phyloP scores from a whole-genome alignment of 129 eudicot species.

The carrot (Daucus carota) region DH1_v3.0 NC_030386.2:32084501-32085000 shows the following conservation, averaged over 20 bases:
- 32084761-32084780: constrained; percentile 30
- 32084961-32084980: too few species aligned
- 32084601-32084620: constrained; percentile 52
- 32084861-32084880: constrained; percentile 4
- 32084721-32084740: constrained; percentile 17
- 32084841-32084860: constrained; percentile 21
- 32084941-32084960: too few species aligned
- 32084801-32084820: constrained; percentile 30
- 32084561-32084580: constrained; percentile 53
- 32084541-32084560: constrained; percentile 31
- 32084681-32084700: background rate
- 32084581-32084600: constrained; percentile 46
- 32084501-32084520: constrained; percentile 53
- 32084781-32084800: constrained; percentile 9
- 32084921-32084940: too few species aligned
- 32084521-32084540: constrained; percentile 60
- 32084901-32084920: background rate
- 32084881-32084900: too few species aligned
- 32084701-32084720: constrained; percentile 23
- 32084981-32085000: too few species aligned
- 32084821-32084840: constrained; percentile 10
- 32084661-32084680: too few species aligned
- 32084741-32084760: constrained; percentile 1
- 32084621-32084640: too few species aligned
- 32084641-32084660: too few species aligned